These are phyloP conservation scores for Clonostachys rosea DNA, from an alignment of 2,329 filamentous ascomycete species.

Conservation along the genomic window DNA sequence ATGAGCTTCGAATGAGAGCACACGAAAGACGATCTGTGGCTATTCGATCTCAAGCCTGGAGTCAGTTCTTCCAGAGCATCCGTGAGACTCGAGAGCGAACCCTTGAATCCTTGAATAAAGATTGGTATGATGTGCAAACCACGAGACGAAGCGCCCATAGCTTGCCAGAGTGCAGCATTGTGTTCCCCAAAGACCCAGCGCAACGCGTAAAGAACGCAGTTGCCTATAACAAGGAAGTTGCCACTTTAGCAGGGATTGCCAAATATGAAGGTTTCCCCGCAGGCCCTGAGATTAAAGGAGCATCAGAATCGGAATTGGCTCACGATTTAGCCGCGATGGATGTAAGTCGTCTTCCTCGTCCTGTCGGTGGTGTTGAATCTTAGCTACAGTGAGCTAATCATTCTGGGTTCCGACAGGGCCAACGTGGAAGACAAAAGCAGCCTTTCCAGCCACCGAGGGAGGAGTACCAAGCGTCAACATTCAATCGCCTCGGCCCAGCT, in stretches of 20 bases:
- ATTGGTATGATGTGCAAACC: conserved; percentile 90
- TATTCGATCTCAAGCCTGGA: conserved; percentile 79
- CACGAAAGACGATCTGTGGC: conserved; percentile 73
- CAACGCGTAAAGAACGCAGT: conserved; percentile 81
- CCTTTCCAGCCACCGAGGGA: conserved; percentile 27
- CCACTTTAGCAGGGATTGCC: conserved; percentile 81
- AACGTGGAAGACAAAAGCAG: conserved; percentile 25
- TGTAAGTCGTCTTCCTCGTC: conserved; percentile 38
- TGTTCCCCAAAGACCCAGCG: conserved; percentile 71
- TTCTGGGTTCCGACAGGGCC: conserved; percentile 19
- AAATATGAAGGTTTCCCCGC: conserved; percentile 97
- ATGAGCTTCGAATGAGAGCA: conserved; percentile 68
- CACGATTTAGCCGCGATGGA: conserved; percentile 87
- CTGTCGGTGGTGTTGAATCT: background rate
- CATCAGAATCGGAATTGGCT: conserved; percentile 69
- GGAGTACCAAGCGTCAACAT: conserved; percentile 42
- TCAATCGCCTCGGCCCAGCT: conserved; percentile 55
- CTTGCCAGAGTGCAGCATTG: conserved; percentile 75
- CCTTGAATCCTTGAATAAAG: conserved; percentile 76
- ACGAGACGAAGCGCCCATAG: conserved; percentile 79
- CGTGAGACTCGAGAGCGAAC: conserved; percentile 78
- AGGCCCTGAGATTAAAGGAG: conserved; percentile 76
- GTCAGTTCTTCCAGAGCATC: conserved; percentile 84
- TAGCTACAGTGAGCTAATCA: background rate
- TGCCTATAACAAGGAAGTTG: conserved; percentile 93